Conservation (phyloP, 768 basidiomycete species). For the Termitomyces sp. region DNA sequence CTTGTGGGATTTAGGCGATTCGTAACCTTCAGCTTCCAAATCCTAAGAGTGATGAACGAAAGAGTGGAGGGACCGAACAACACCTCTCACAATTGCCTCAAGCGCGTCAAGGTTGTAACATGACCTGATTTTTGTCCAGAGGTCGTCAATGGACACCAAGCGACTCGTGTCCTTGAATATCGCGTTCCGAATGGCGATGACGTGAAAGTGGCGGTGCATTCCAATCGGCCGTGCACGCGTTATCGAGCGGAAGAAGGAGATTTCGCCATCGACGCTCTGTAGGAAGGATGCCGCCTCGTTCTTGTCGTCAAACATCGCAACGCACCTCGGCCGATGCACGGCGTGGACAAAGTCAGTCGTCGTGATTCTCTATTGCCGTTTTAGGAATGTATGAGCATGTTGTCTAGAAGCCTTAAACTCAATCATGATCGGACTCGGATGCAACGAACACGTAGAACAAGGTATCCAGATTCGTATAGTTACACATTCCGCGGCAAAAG, state of each 20-base stretch:
- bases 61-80: constrained; percentile 3
- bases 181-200: constrained; percentile 66
- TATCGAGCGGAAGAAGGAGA: constrained; percentile 77
- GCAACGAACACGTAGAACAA: too few relatives aligned
- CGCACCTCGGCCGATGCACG: constrained; percentile 1
- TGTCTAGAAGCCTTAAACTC: not conserved
- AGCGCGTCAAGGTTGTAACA: constrained; percentile 76
- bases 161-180: constrained; percentile 70
- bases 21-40: constrained; percentile 37
- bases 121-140: constrained; percentile 69
- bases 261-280: constrained; percentile 75
- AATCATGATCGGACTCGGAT: not conserved
- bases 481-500: not conserved
- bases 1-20: constrained; percentile 33
- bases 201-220: constrained; percentile 77
- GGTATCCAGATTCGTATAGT: too few relatives aligned
- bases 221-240: constrained; percentile 82
- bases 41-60: constrained; percentile 26
- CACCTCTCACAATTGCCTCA: constrained; percentile 56
- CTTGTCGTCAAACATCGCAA: constrained; percentile 16
- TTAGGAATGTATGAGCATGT: constrained; percentile 3
- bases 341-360: not conserved
- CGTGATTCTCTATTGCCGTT: constrained; percentile 5
- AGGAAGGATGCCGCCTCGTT: constrained; percentile 38
- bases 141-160: constrained; percentile 49